Base-by-base conservation (phyloP, 345 rosid genomes). In the Mercurialis annua region DNA sequence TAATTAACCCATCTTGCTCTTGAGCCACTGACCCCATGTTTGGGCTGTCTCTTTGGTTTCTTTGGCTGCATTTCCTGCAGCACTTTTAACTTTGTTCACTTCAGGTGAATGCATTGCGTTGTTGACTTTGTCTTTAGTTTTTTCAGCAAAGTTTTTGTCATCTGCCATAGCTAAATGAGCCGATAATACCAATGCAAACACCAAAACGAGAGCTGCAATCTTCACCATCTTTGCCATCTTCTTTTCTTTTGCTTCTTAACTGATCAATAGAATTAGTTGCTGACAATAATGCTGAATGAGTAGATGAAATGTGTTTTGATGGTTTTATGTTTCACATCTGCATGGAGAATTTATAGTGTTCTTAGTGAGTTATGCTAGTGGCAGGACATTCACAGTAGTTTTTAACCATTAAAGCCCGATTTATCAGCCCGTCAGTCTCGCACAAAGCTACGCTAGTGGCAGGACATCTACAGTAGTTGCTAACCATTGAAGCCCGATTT, bases 181-280 rank as follows among this genome's bases (percentile, higher is more conserved):
- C 14, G 58, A 58, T 11, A 57, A 43, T 8, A 56, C 46, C 64
- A 67, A 21, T 14, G 63, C 36, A 46, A 67, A 12, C 0, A 44
- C 46, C 6, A 44, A 31, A 3, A 46, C 17, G 15, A 56, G 14
- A 14, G 40, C 44, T 14, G n/a, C 61, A 18, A 57, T n/a, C 55
- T 56, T 67, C 23, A 46, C 63, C 71, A 67, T 67, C 53, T 67
- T 67, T 30, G 1, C n/a, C n/a, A n/a, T 31, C n/a, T n/a, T 0
- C 1, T 4, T 64, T 53, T 7, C 5, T 7, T n/a, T 65, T 53
- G 23, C 1, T n/a, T 7, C 8, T 2, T 12, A 0, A 9, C 11
- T n/a, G 30, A 26, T n/a, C n/a, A n/a, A n/a, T n/a, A n/a, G n/a
- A n/a, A n/a, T 29, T 18, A 10, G 16, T 7, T 2, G 18, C 11